Conservation (phyloP, 345 rosid genomes). For the Ceriops zippeliana region DNA sequence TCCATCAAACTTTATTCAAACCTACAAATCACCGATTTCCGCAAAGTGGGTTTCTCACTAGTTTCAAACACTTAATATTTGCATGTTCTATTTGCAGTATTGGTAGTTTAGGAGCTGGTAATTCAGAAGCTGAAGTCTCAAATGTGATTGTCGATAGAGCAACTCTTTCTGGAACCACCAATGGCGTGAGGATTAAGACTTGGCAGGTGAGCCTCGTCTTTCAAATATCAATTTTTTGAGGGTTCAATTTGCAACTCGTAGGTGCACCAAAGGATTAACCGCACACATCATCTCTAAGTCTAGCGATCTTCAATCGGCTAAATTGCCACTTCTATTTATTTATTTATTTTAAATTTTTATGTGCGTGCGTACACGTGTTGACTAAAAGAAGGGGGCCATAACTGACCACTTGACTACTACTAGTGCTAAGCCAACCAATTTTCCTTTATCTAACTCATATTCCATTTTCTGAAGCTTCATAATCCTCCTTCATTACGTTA, state of each 20-base stretch:
- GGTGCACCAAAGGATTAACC: background rate
- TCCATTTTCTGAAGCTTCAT: no score
- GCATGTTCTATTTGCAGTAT: conserved; percentile 39
- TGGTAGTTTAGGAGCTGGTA: conserved; percentile 76
- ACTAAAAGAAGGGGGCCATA: no score
- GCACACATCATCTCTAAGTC: background rate
- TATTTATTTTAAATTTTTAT: no score
- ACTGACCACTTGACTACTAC: no score
- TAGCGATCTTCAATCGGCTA: no score
- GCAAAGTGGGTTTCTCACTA: background rate
- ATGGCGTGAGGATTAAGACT: conserved; percentile 88
- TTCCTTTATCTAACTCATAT: no score
- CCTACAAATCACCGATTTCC: conserved; percentile 8
- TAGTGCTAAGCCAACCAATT: no score
- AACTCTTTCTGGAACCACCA: conserved; percentile 60
- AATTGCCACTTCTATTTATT: no score
- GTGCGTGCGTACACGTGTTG: no score
- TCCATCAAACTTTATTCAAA: background rate
- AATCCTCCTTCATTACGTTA: no score
- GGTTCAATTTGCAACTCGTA: background rate
- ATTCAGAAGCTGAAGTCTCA: conserved; percentile 64
- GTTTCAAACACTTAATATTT: background rate
- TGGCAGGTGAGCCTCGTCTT: conserved; percentile 63
- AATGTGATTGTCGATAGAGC: conserved; percentile 64
- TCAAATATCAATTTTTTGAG: background rate